Evolutionary conservation across 768 basidiomycete species (phyloP).

Genomic region (Phlebiopsis flavidoalba): DNA sequence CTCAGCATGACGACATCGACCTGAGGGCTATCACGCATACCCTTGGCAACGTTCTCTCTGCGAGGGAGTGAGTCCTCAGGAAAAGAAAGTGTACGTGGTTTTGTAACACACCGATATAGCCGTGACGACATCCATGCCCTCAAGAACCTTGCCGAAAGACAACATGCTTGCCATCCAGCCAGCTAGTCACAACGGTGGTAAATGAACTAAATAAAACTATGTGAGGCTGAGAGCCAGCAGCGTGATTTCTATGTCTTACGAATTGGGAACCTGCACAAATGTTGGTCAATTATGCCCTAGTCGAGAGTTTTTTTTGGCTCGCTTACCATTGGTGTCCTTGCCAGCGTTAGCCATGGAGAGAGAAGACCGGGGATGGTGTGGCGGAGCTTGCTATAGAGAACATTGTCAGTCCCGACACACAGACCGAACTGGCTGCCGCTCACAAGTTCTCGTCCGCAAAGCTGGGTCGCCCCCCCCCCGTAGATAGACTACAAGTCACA

Average conservation of each 20-base stretch:
- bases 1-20: constrained; percentile 78
- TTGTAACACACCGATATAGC: constrained; percentile 58
- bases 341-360: constrained; percentile 94
- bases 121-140: constrained; percentile 85
- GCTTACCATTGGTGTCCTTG: constrained; percentile 85
- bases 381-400: constrained; percentile 73
- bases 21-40: constrained; percentile 62
- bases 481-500: constrained; percentile 66
- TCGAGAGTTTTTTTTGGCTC: neutral
- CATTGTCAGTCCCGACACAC: neutral
- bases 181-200: constrained; percentile 78
- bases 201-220: constrained; percentile 65
- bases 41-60: constrained; percentile 75
- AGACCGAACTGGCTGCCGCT: constrained; percentile 19
- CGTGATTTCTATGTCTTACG: constrained; percentile 39
- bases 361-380: constrained; percentile 85
- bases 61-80: neutral
- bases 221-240: neutral
- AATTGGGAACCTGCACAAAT: constrained; percentile 72
- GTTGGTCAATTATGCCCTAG: constrained; percentile 5
- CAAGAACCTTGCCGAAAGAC: constrained; percentile 90
- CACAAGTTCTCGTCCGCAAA: constrained; percentile 98
- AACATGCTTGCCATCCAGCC: constrained; percentile 91
- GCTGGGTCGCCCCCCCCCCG: constrained; percentile 70
- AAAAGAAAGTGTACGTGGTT: too few relatives aligned